Evolutionary conservation across 2,329 filamentous ascomycete species (phyloP), one percentile per base, ranked within the genome.

Genomic region (Fusarium sororula): DNA sequence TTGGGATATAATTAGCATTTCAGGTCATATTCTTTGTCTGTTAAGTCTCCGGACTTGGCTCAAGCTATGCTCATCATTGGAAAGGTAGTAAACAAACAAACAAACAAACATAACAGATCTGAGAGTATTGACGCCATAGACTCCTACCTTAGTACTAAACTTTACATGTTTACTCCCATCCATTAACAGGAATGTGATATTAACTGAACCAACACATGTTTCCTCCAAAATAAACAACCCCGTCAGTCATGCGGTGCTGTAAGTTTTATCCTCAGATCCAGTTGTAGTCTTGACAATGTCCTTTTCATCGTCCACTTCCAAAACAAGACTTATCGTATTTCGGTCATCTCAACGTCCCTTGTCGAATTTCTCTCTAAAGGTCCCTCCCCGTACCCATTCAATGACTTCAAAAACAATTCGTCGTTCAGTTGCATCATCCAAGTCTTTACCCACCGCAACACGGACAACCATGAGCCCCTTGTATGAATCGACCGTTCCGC

Each of bases 321-420:
- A 26, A 44, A 20, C 32, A n/a, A 53, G 42, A n/a, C 28, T 62
- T 28, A 35, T 57, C 53, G 50, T 63, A 38, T 54, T n/a, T 48
- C 37, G 28, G 58, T 66, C 50, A 68, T 71, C 41, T 67, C 47
- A 60, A 51, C 56, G 35, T 9, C 24, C 37, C 15, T 69, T 68
- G 26, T 70, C 73, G 44, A 72, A 32, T 41, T 68, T 78, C 30
- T 82, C 81, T 58, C 78, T 82, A 61, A 85, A 87, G n/a, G 79
- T 83, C 10, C 84, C 85, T 24, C 82, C 84, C 41, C 87, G 81
- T 67, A 94, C 88, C 90, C 93, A 97, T 83, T 98, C 95, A 62
- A 93, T 89, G 72, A 98, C 91, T 84, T 98, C 95, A 83, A 98
- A 98, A 4, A 91, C 92, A 56, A 98, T 84, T 70, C 95, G 87